phyloP scores from a whole-genome alignment of 768 basidiomycete species.

The Tephrocybe sp. region DNA sequence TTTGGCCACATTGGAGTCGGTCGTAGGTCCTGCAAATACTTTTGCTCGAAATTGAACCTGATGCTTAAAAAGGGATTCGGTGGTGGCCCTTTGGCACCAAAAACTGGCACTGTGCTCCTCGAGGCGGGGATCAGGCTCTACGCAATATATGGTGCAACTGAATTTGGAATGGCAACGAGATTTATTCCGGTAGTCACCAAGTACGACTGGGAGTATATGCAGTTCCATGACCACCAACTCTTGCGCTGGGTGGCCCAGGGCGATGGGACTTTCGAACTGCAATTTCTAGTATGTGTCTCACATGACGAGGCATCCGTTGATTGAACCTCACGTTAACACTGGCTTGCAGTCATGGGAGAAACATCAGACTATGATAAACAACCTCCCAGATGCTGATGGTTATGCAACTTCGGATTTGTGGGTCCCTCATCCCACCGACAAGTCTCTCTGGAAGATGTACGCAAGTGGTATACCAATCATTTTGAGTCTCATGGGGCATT shows the following conservation, averaged over 20 bases:
- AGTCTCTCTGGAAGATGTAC: conserved; percentile 44
- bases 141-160: conserved; percentile 11
- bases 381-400: conserved; percentile 33
- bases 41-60: neutral
- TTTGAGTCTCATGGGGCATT: neutral
- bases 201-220: conserved; percentile 15
- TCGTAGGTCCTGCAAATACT: neutral
- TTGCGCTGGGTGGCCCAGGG: conserved; percentile 29
- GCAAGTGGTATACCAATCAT: neutral
- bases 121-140: neutral
- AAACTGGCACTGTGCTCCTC: conserved; percentile 5
- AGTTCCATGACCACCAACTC: conserved; percentile 8
- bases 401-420: conserved; percentile 30
- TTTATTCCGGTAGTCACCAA: conserved; percentile 16
- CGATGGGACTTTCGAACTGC: conserved; percentile 26
- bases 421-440: conserved; percentile 37
- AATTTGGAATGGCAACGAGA: conserved; percentile 1
- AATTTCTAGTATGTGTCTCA: conserved; percentile 21
- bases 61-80: neutral
- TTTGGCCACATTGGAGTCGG: neutral
- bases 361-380: conserved; percentile 28
- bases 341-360: conserved; percentile 23
- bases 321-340: conserved; percentile 7
- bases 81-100: neutral
- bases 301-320: conserved; percentile 21